Conservation (phyloP, 1,284 basidiomycete genomes). For the Salmacisia buchloeana region DNA sequence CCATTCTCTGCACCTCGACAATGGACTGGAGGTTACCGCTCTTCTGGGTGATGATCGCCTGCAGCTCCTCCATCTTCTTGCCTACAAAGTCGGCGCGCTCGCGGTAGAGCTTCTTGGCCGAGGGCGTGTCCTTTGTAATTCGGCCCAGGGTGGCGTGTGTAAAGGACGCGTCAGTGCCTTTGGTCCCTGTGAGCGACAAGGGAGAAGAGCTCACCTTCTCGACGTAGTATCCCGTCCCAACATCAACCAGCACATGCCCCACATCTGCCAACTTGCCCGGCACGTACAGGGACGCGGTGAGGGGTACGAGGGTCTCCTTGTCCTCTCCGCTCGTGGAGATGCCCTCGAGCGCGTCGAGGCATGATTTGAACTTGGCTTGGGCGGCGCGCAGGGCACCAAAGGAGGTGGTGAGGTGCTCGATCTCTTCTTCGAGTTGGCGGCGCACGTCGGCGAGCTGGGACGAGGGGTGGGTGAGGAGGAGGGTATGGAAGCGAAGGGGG, state of each 20-base stretch:
- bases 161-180: background rate
- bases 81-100: slow-evolving; percentile 42
- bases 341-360: slow-evolving; percentile 74
- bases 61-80: slow-evolving; percentile 44
- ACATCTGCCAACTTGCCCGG: slow-evolving; percentile 79
- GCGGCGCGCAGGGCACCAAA: slow-evolving; percentile 88
- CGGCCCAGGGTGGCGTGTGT: background rate
- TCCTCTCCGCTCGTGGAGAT: slow-evolving; percentile 55
- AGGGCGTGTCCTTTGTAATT: slow-evolving; percentile 26
- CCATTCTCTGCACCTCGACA: slow-evolving; percentile 40
- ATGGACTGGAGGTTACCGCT: slow-evolving; percentile 47
- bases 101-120: slow-evolving; percentile 39
- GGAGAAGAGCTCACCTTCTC: slow-evolving; percentile 65
- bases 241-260: slow-evolving; percentile 84
- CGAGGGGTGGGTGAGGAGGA: background rate
- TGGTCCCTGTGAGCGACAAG: background rate
- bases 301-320: slow-evolving; percentile 80
- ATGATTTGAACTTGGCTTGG: slow-evolving; percentile 83
- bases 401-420: slow-evolving; percentile 83
- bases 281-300: slow-evolving; percentile 90
- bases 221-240: slow-evolving; percentile 94
- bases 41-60: slow-evolving; percentile 45
- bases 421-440: slow-evolving; percentile 62
- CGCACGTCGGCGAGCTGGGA: slow-evolving; percentile 43
- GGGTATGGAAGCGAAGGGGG: background rate